Base-by-base conservation (phyloP, 768 basidiomycete species). In the Pleurotus salmoneostramineus region DNA sequence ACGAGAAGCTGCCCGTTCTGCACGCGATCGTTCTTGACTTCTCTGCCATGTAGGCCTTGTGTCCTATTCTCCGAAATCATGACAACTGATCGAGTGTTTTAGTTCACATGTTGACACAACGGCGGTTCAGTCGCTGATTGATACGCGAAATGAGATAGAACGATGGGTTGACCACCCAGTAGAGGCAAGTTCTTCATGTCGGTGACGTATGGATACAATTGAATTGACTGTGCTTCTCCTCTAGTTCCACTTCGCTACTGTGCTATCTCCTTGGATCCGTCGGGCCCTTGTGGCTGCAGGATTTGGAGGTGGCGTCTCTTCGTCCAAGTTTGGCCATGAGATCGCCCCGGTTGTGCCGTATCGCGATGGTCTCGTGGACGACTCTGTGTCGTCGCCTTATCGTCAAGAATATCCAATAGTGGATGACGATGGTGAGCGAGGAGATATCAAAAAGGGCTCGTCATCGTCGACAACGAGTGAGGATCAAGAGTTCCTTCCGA, bases 21-120 rank as follows among this genome's bases (percentile, higher is more conserved):
- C 87, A 86, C 57, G 94, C 96, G 10, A 82, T 99, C 62, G 89
- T 99, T 32, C 76, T 98, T 15, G 97, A 99, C 69, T 93, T 98
- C 66, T 86, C 93, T 34, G 75, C 83, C 35, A 89, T 95, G 83
- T 90, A 67, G 69, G 85, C 74, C n/a, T n/a, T n/a, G n/a, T n/a
- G n/a, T n/a, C n/a, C n/a, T n/a, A n/a, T n/a, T n/a, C n/a, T n/a
- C n/a, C n/a, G n/a, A n/a, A 33, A 57, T 47, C 12, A 17, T 31
- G 12, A 35, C 43, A 27, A 36, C 37, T 15, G 36, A 50, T n/a
- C n/a, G n/a, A n/a, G n/a, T n/a, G n/a, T 44, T 56, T 46, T 68
- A 92, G 89, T 58, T 87, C 85, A 47, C 89, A 98, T 62, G 80
- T 98, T 44, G 97, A 99, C 65, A 92, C 91, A 5, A 98, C 97